Conservation (phyloP, 331 rosid genomes). For the Arachis monticola region DNA sequence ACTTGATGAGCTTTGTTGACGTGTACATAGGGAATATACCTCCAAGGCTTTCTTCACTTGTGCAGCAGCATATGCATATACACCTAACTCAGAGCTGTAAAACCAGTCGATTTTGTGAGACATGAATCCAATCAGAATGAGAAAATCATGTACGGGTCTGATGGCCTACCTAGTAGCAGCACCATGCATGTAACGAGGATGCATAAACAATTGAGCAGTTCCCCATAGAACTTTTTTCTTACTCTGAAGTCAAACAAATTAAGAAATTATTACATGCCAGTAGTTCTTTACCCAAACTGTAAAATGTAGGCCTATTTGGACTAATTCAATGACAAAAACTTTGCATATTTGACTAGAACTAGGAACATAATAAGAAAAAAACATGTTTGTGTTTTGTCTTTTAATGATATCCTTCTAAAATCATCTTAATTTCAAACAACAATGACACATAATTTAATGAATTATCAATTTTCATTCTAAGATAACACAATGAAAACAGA, state of each 20-base stretch:
- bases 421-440: background rate
- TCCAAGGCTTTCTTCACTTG: conserved; percentile 99
- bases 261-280: background rate
- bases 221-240: conserved; percentile 88
- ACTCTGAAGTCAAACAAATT: conserved; percentile 48
- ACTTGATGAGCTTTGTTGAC: background rate
- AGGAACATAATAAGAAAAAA: background rate
- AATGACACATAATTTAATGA: background rate
- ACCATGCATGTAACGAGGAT: conserved; percentile 98
- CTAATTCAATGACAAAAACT: background rate
- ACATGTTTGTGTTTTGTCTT: background rate
- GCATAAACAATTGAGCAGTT: conserved; percentile 91
- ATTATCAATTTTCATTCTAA: background rate
- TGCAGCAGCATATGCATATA: conserved; percentile 93
- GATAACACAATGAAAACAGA: background rate
- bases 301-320: background rate
- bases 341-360: background rate
- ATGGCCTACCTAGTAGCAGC: conserved; percentile 80
- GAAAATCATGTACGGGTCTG: background rate
- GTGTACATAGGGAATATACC: conserved; percentile 49
- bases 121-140: conserved; percentile 29
- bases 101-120: conserved; percentile 37
- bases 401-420: background rate
- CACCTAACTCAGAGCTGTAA: conserved; percentile 83
- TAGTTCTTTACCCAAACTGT: background rate